Percentiles rank a stretch among this genome's conserved stretches.
Evolutionary conservation across 2,329 filamentous ascomycete genomes (phyloP).

Genomic region (Chaetomium strumarium): DNA sequence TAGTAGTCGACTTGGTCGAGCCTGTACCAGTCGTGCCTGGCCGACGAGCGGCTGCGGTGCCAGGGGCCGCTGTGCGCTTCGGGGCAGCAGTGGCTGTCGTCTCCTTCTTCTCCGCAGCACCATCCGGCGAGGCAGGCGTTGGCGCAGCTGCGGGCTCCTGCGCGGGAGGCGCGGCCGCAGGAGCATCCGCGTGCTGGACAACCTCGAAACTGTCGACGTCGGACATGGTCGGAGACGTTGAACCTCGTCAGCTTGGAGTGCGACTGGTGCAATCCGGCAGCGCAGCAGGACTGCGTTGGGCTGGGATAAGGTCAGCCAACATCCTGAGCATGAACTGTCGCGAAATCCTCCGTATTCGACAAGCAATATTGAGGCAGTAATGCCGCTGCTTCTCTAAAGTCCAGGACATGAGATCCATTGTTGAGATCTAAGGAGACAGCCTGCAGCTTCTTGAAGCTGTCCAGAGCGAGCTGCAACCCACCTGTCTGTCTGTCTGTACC

Average conservation of each 20-base stretch:
- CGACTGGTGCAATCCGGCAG: background rate
- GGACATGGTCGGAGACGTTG: conserved; percentile 28
- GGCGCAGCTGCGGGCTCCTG: conserved; percentile 17
- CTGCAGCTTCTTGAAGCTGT: conserved; percentile 2
- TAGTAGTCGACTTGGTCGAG: conserved; percentile 29
- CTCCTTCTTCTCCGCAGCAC: conserved; percentile 21
- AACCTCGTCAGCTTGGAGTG: background rate
- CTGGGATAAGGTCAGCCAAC: conserved; percentile 4
- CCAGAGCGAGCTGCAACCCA: conserved; percentile 6
- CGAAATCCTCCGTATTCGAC: conserved; percentile 9
- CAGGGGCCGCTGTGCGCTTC: conserved; percentile 24
- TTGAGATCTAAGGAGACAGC: background rate
- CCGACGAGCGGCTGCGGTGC: conserved; percentile 23
- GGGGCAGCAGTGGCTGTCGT: conserved; percentile 17
- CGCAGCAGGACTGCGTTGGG: background rate
- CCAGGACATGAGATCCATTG: background rate
- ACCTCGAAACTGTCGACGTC: conserved; percentile 30
- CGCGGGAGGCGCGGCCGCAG: conserved; percentile 5
- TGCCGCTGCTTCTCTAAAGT: no score
- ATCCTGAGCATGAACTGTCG: background rate
- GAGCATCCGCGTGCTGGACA: conserved; percentile 27
- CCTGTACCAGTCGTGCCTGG: conserved; percentile 23
- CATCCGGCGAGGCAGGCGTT: conserved; percentile 17
- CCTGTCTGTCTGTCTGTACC: conserved; percentile 5
- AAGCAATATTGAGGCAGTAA: background rate